Evolutionary conservation across 2,329 filamentous ascomycete species (phyloP), one percentile per base, ranked within the genome.

Genomic region (Nemania diffusa): DNA sequence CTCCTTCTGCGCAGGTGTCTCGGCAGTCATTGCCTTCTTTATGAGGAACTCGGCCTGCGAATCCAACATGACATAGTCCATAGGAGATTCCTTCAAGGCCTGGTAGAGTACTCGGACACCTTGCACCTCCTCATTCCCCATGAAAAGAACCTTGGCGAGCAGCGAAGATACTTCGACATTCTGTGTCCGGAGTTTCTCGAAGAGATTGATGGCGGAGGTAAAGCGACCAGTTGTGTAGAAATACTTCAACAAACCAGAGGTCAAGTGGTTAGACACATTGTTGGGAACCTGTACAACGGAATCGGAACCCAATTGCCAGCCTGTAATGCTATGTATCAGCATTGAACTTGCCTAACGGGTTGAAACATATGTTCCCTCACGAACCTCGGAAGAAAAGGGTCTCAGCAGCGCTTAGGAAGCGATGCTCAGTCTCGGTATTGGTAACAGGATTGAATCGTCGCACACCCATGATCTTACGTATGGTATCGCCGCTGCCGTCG

Each of bases 251-350:
- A 99, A 88, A 3, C 97, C 96, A n/a, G 93, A 90, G 1, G 95
- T 97, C 44, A 99, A 85, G 79, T 98, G 94, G 77, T 99, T 99
- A 17, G 93, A 97, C 64, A 98, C 96, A 65, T 96, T 91, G 75
- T 97, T 99, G 2, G 96, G 96, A 3, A 99, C 95, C 80, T 99
- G 96, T 5, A 98, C 97, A 76, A 97, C 92, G 0, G 95, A 95
- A 78, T 99, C 96, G 20, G 96, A 98, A 62, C 96, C 97, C 26
- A 99, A 84, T 80, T 98, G 95, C 90, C 94, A 97, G 70, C 94
- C 93, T 95, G 71, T 37, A 24, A 20, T 32, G 44, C 22, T 20
- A 37, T 44, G 29, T 4, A 53, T 74, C 51, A 71, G 57, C 34
- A 55, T 22, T 26, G 20, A 37, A 26, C 11, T 2, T 24, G 22